Evolutionary conservation across 495 filamentous ascomycete genomes (phyloP).

Genomic region (Talaromyces borbonicus): DNA sequence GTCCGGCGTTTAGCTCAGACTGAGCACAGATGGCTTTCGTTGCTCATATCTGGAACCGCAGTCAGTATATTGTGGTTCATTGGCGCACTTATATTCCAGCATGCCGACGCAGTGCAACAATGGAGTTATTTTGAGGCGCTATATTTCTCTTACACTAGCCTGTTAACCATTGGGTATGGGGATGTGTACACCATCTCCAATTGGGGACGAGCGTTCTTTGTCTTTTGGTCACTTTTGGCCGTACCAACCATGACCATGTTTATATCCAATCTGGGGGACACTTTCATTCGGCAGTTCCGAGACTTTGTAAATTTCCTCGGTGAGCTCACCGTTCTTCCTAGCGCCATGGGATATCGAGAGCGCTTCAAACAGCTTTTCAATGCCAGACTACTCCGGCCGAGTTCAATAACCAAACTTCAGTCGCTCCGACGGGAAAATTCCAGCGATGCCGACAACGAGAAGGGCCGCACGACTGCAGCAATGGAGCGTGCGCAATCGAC

Average conservation of each 20-base stretch:
- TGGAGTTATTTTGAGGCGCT: constrained; percentile 78
- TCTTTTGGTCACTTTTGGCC: constrained; percentile 53
- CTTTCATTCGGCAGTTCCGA: constrained; percentile 56
- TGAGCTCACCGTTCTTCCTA: constrained; percentile 65
- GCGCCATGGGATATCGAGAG: constrained; percentile 33
- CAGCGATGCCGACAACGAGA: too few relatives aligned
- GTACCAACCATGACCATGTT: constrained; percentile 75
- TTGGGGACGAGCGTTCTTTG: constrained; percentile 66
- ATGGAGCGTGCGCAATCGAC: background rate
- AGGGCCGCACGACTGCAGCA: constrained; percentile 6
- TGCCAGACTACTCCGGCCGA: constrained; percentile 5
- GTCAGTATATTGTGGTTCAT: constrained; percentile 71
- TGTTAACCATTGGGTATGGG: constrained; percentile 83
- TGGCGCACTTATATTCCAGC: constrained; percentile 64
- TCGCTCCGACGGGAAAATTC: constrained; percentile 3
- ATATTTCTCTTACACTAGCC: constrained; percentile 70
- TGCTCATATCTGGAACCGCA: constrained; percentile 50
- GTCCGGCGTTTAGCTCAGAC: constrained; percentile 50
- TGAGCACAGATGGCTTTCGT: constrained; percentile 55
- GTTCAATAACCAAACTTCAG: constrained; percentile 3
- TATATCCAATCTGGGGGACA: constrained; percentile 66
- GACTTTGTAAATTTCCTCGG: constrained; percentile 63
- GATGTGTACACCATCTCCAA: constrained; percentile 63
- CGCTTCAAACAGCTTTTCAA: constrained; percentile 14
- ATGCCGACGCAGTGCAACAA: constrained; percentile 34